Evolutionary conservation across 331 rosid species (phyloP), one percentile per base, ranked within the genome.

Genomic region (Ulmus americana): DNA sequence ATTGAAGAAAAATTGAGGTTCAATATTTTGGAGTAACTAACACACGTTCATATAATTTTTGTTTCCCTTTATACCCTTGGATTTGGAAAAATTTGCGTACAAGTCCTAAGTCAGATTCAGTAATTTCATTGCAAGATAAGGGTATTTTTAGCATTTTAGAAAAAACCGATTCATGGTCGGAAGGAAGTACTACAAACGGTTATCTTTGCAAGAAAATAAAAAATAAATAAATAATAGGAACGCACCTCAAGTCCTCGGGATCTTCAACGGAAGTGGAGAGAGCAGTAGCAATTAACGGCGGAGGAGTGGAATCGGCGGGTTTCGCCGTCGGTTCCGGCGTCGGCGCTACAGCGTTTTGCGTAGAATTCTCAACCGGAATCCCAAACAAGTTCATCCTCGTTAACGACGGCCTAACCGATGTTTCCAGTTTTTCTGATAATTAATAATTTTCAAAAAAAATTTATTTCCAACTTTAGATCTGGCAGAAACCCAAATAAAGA

Each of bases 381-480:
- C 78, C 84, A 75, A 82, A 55, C 57, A 83, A 76, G 71, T 82
- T 79, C 83, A 74, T 80, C 3, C 80, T 64, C 35, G 71, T 41
- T 8, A 76, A 78, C 60, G 79, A 54, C 13, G 80, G 68, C 61
- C 57, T 39, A 48, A 63, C 14, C 9, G 15, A 6, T 45, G 71
- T 47, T 59, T 72, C 69, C 39, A 55, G 38, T 41, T 64, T 69
- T 55, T 68, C 79, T 65, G 68, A 71, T 10, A 57, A 61, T 1
- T 61, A 50, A 58, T 16, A 68, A 28, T 28, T 28, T 28, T 65
- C 63, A 73, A 46, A 6, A 63, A 48, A 2, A 13, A 8, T 0
- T 11, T 11, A 48, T 48, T 48, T 48, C 53, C 7, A 2, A 14
- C 6, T 48, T 13, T 48, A 10, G 53, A 14, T 16, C 53, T 6